These are phyloP conservation scores for Yamadazyma laniorum DNA, from an alignment of 805 yeast genomes.

Conservation along the genomic window DNA sequence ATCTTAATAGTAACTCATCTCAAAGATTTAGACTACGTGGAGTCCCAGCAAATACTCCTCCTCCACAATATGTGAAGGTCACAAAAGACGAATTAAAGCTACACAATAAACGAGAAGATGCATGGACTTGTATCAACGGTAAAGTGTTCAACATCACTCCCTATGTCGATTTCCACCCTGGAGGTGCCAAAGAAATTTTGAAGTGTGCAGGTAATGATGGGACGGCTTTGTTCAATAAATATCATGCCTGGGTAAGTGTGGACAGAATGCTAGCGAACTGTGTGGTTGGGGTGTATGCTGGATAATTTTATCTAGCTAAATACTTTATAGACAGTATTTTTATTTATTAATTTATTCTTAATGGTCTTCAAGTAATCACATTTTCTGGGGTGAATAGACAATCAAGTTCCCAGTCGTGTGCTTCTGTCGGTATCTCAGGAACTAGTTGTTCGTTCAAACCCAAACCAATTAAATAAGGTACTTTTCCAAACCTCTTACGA, in stretches of 20 bases:
- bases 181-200: conserved; percentile 78
- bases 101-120: conserved; percentile 64
- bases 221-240: conserved; percentile 69
- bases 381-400: conserved; percentile 43
- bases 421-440: conserved; percentile 51
- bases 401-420: conserved; percentile 63
- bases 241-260: conserved; percentile 73
- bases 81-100: conserved; percentile 54
- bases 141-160: conserved; percentile 85
- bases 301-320: too few relatives aligned
- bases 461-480: conserved; percentile 56
- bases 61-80: conserved; percentile 47
- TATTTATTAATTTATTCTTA: conserved; percentile 1
- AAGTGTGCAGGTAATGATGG: conserved; percentile 84
- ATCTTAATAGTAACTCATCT: conserved; percentile 39
- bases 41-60: conserved; percentile 50
- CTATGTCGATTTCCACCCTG: conserved; percentile 87
- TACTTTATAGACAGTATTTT: not conserved
- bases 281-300: conserved; percentile 57
- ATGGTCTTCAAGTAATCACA: conserved; percentile 2
- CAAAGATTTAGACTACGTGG: conserved; percentile 54
- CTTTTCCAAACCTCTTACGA: conserved; percentile 16
- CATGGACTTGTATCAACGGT: conserved; percentile 81
- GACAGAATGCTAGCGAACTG: conserved; percentile 81
- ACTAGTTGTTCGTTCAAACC: conserved; percentile 67